Evolutionary conservation across 495 filamentous ascomycete genomes (phyloP).

Genomic region (Antarctomyces pellizariae): DNA sequence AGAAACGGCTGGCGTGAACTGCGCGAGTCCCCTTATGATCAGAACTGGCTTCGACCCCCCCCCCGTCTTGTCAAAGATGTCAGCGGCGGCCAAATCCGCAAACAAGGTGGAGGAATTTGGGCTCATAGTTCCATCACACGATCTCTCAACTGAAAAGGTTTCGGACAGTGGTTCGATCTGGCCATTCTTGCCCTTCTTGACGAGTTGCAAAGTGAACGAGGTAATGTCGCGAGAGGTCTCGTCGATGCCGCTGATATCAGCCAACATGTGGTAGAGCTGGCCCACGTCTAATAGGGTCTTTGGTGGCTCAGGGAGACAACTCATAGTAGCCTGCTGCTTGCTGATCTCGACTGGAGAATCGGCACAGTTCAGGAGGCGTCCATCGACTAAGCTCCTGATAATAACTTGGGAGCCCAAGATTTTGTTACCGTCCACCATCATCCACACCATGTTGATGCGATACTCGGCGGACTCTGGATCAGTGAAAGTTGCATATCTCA

Average conservation of each 20-base stretch:
- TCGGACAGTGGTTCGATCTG: conserved; percentile 51
- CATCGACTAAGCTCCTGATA: conserved; percentile 67
- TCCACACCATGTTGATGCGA: conserved; percentile 79
- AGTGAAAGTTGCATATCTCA: conserved; percentile 83
- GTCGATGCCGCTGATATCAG: conserved; percentile 61
- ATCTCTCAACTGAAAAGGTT: conserved; percentile 58
- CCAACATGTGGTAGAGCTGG: conserved; percentile 60
- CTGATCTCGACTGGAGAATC: conserved; percentile 86
- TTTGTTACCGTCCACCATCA: conserved; percentile 82
- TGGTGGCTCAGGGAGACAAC: conserved; percentile 63
- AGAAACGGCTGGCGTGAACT: conserved; percentile 25
- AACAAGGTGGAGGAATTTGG: conserved; percentile 50
- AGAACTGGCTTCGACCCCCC: conserved; percentile 50
- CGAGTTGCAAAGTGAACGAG: conserved; percentile 60
- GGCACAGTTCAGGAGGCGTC: conserved; percentile 67
- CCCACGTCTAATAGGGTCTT: too few species aligned
- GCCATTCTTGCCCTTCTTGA: conserved; percentile 37
- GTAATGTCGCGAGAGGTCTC: conserved; percentile 47
- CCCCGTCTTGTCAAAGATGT: conserved; percentile 57
- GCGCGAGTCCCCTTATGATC: conserved; percentile 55
- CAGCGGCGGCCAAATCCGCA: conserved; percentile 54
- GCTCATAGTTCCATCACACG: conserved; percentile 41
- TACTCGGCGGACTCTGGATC: conserved; percentile 50
- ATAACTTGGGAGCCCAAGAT: conserved; percentile 78
- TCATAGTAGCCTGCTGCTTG: conserved; percentile 85